Base-by-base conservation (phyloP, 176 grass and related monocot genomes). In the Miscanthus lutarioriparius region DNA sequence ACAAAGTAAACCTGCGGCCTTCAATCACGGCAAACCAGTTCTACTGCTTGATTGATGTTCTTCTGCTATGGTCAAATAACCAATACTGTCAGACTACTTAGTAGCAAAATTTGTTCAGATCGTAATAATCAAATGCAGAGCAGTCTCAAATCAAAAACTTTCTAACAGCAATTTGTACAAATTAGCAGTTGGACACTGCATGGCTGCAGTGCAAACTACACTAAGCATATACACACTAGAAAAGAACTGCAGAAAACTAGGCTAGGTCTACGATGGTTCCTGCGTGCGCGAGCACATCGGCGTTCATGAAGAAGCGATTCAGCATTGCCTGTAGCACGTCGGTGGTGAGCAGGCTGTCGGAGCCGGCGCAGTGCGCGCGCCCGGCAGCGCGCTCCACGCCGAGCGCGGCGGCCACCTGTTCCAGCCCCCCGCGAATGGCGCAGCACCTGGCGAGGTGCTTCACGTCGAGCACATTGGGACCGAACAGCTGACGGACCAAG, bases 341-440 rank as follows among this genome's bases (percentile, higher is more conserved):
- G 74, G 36, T 65, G 84, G 88, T 90, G 79, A 86, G 79, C 74
- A 86, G 56, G 84, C 88, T 86, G 58, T 90, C 88, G 0, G 88
- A 90, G 44, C 83, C 88, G 16, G 88, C 74, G 44, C 71, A 86
- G 45, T 86, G 88, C 8, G 83, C 88, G 56, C 79, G 66, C 1
- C 88, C 78, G 43, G 73, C 73, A 3, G 22, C 72, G 7, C 88
- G 83, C 4, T 67, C 20, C 1, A 90, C 88, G 2, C 73, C 73
- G 44, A 90, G 27, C 7, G 43, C 36, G 2, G 36, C 20, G 6
- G 88, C 83, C 45, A 90, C 79, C 54, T 59, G 9, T 3, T 90
- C 88, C 26, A 90, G 43, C 0, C 88, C 88, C 0, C 88, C 78
- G 10, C 3, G 35, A 2, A 58, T 40, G 15, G 38, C 15, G 83